Conservation (phyloP, 2,329 filamentous ascomycete genomes). For the Ambrosiella cleistominuta region DNA sequence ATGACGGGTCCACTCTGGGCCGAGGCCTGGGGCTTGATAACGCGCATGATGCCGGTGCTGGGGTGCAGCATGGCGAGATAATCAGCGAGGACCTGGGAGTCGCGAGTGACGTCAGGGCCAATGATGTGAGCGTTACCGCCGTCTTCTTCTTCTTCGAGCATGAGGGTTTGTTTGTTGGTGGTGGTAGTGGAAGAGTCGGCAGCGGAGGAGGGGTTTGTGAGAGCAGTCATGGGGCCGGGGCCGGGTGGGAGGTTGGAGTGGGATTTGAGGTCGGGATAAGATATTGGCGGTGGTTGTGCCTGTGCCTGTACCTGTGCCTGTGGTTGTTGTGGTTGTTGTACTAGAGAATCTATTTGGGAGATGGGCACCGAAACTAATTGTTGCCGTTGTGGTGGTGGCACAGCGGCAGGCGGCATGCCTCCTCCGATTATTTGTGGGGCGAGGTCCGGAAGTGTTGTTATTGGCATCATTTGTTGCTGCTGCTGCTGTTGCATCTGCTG, state of each 20-base stretch:
- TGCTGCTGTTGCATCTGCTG: too few relatives aligned
- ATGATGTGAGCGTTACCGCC: constrained; percentile 35
- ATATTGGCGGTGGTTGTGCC: not conserved
- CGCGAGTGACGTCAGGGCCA: constrained; percentile 39
- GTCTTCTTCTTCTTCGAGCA: constrained; percentile 19
- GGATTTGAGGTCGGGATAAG: not conserved
- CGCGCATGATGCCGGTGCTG: constrained; percentile 19
- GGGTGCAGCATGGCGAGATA: constrained; percentile 27
- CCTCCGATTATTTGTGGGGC: too few relatives aligned
- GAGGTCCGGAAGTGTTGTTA: too few relatives aligned
- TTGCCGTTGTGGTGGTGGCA: too few relatives aligned
- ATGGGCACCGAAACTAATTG: too few relatives aligned
- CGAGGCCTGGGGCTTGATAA: constrained; percentile 19
- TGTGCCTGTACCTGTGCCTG: too few relatives aligned
- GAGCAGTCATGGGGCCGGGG: constrained; percentile 6
- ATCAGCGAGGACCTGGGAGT: constrained; percentile 42
- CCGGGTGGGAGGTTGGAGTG: not conserved
- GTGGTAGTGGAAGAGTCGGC: not conserved
- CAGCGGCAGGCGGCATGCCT: too few relatives aligned
- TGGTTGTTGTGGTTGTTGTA: too few relatives aligned
- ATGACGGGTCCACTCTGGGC: constrained; percentile 24
- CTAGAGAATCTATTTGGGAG: too few relatives aligned
- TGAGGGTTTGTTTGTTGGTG: constrained; percentile 15
- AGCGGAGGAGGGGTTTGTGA: constrained; percentile 3
- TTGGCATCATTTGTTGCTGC: too few relatives aligned